A percentile compares a stretch with the other conserved stretches of the same genome.
phyloP scores from a whole-genome alignment of 2,329 filamentous ascomycete species.

The Trichoderma aggressivum region DNA sequence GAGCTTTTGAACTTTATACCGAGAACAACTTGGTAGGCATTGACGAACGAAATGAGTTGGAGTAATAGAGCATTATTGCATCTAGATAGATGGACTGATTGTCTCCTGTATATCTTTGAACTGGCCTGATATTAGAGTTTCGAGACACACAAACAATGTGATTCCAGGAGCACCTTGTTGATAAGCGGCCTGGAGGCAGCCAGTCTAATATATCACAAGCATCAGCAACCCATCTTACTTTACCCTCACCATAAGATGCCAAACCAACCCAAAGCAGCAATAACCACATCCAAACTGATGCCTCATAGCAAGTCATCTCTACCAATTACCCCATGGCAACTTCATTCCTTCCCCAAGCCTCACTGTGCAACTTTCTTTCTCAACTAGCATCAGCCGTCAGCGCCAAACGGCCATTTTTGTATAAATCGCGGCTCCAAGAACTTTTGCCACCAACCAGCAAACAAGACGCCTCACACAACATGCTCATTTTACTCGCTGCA shows the following conservation, averaged over 20 bases:
- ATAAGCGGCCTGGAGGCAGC: neutral
- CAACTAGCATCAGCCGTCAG: neutral
- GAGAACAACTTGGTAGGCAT: neutral
- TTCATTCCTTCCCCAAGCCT: neutral
- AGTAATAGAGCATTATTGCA: neutral
- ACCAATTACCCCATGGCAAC: neutral
- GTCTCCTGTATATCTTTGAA: neutral
- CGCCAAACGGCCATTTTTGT: neutral
- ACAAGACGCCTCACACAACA: neutral
- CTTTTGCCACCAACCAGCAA: neutral
- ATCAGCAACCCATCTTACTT: neutral
- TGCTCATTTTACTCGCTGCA: neutral
- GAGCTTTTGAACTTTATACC: neutral
- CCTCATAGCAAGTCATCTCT: neutral
- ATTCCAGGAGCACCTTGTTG: neutral
- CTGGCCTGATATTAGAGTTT: neutral
- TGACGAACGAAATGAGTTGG: neutral
- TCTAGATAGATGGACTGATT: neutral
- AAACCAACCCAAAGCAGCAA: neutral
- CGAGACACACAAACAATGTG: neutral
- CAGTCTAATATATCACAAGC: neutral
- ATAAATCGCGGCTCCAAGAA: neutral
- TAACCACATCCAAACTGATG: neutral
- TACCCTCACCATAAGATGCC: neutral
- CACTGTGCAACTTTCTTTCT: neutral